These are phyloP conservation scores for Gracilariopsis chorda DNA, from an alignment of 23 red algal genomes.

Conservation along the genomic window DNA sequence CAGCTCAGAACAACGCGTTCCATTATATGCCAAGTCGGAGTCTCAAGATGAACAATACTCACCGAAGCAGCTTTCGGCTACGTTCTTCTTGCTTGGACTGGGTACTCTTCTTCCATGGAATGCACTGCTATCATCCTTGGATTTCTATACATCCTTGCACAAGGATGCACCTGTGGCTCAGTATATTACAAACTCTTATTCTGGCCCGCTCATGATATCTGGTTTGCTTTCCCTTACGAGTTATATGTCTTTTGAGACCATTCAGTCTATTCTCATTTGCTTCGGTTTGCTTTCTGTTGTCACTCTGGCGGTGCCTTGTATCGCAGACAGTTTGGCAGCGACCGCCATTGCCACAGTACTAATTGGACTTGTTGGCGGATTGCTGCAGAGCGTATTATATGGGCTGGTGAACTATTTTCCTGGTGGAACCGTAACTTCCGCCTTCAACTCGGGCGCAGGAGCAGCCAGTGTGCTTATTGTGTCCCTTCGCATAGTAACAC, in stretches of 20 bases:
- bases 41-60: not conserved
- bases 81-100: slow-evolving; percentile 51
- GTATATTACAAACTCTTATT: slow-evolving; percentile 41
- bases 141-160: slow-evolving; percentile 17
- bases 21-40: not conserved
- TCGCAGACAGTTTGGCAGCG: not conserved
- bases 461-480: slow-evolving; percentile 27
- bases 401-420: slow-evolving; percentile 9
- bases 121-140: slow-evolving; percentile 24
- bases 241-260: not conserved
- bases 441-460: slow-evolving; percentile 25
- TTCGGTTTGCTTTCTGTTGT: not conserved
- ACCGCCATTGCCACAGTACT: not conserved
- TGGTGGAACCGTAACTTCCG: slow-evolving; percentile 17
- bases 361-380: slow-evolving; percentile 21
- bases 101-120: slow-evolving; percentile 37
- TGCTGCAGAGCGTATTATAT: slow-evolving; percentile 45
- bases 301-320: not conserved
- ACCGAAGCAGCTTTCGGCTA: not conserved
- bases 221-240: slow-evolving; percentile 8
- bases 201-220: slow-evolving; percentile 28
- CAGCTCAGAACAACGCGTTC: not conserved
- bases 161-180: slow-evolving; percentile 16
- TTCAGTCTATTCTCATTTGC: not conserved
- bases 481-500: slow-evolving; percentile 35